Evolutionary conservation across 768 basidiomycete genomes (phyloP).

Genomic region (Solioccasus polychromus): DNA sequence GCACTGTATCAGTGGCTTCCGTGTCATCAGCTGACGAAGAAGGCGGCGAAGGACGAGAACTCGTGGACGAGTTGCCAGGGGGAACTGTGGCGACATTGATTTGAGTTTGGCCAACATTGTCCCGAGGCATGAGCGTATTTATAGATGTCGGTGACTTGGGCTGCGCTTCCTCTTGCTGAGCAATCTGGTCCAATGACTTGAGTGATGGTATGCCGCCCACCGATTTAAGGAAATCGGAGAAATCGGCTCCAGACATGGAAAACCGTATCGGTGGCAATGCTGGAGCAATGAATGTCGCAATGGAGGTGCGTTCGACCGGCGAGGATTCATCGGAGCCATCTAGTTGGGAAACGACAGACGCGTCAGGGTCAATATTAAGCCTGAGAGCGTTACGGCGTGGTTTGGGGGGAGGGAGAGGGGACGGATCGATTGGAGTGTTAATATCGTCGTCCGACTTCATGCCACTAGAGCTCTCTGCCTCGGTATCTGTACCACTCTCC

Average conservation of each 20-base stretch:
- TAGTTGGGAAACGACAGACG: conserved; percentile 22
- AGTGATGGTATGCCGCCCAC: conserved; percentile 50
- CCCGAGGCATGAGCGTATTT: conserved; percentile 12
- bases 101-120: not conserved
- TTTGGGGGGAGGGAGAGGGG: conserved; percentile 49
- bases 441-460: conserved; percentile 26
- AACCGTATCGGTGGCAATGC: conserved; percentile 90
- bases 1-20: conserved; percentile 13
- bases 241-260: conserved; percentile 80
- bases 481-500: conserved; percentile 74
- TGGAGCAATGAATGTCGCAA: conserved; percentile 80
- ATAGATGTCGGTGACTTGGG: conserved; percentile 21
- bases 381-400: conserved; percentile 29
- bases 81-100: not conserved
- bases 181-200: conserved; percentile 46
- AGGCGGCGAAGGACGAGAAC: not conserved
- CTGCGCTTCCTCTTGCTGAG: conserved; percentile 38
- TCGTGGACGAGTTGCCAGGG: not conserved
- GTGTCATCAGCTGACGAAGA: conserved; percentile 1
- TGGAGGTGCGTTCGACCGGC: conserved; percentile 63
- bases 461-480: conserved; percentile 49
- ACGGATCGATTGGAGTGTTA: conserved; percentile 20
- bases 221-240: conserved; percentile 67
- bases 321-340: conserved; percentile 56
- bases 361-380: conserved; percentile 21